phyloP scores from a whole-genome alignment of 2,329 filamentous ascomycete species.

The Aspergillus sp. region DNA sequence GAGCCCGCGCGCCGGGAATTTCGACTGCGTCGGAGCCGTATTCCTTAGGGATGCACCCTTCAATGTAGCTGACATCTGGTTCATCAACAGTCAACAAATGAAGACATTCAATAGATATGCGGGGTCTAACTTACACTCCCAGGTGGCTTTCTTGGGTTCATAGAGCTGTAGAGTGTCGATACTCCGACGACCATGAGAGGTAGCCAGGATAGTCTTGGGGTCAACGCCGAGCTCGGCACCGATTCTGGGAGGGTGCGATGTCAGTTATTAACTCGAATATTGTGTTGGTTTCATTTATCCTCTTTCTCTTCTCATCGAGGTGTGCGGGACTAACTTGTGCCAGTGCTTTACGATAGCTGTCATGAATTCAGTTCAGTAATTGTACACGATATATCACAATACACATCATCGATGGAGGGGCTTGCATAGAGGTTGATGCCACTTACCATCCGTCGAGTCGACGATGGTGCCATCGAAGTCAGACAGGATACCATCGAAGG shows the following conservation, averaged over 20 bases:
- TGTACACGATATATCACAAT: not conserved
- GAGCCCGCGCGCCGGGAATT: constrained; percentile 75
- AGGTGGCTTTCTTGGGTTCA: constrained; percentile 81
- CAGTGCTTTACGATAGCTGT: constrained; percentile 65
- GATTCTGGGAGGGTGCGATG: constrained; percentile 30
- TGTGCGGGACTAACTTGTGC: constrained; percentile 52
- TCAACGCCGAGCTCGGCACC: constrained; percentile 81
- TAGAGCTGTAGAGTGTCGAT: constrained; percentile 83
- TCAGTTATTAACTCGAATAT: not conserved
- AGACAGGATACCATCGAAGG: constrained; percentile 46
- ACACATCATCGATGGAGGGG: not conserved
- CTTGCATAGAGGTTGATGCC: not conserved
- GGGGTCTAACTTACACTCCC: constrained; percentile 71
- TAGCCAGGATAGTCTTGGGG: constrained; percentile 80
- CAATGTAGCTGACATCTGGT: constrained; percentile 74
- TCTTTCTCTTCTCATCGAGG: not conserved
- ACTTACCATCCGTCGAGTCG: constrained; percentile 47
- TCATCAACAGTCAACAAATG: not conserved
- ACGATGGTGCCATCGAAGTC: constrained; percentile 51
- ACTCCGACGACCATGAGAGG: constrained; percentile 84
- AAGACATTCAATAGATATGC: not conserved
- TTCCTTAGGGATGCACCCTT: constrained; percentile 72
- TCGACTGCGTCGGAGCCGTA: constrained; percentile 78
- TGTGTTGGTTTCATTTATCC: not conserved
- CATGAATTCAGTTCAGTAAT: constrained; percentile 10